Evolutionary conservation across 208 protist genomes (phyloP), one percentile per base, ranked within the genome.

Genomic region (Pavlovales sp.): DNA sequence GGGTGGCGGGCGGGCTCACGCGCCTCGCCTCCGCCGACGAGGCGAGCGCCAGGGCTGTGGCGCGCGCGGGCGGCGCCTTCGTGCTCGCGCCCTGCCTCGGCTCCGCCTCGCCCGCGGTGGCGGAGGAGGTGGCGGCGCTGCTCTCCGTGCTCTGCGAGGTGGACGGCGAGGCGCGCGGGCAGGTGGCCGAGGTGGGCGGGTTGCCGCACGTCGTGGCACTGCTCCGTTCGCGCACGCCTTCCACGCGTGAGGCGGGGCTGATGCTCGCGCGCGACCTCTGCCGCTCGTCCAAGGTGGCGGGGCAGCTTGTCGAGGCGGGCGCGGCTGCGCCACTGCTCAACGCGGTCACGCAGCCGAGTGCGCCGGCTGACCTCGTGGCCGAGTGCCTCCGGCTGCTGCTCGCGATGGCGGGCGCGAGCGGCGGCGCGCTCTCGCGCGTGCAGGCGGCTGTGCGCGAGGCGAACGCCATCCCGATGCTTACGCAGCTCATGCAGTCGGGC

Each of bases 361-460:
- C 26, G 57, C 57, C 57, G 18, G 57, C 57, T 2, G 57, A 71
- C 14, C 1, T 10, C 57, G 14, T 71, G 57, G 32, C 18, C 57
- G 76, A 79, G 38, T 0, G 1, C 1, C 36, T 79, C 38, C 14
- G 44, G 34, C 38, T 37, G 76, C 34, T 79, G 38, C 76, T 79
- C 38, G 8, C 38, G 38, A 14, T 79, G 22, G 76, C 8, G 11
- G 14, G 76, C 76, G 34, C 38, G 18, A 38, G 38, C 76, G 39
- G 39, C 76, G 22, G 32, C 38, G 76, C 22, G 76, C 79, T 84
- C 20, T 37, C 10, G 5, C 42, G 41, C 20, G 39, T 32, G 5
- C 79, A 84, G 79, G 20, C 1, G n/a, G 79, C 79, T 4, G 79
- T 84, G 42, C 79, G 79, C 79, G 41, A 84, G 20, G 40, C 38